phyloP scores from a whole-genome alignment of 2,329 filamentous ascomycete genomes.

The Chalaropsis ovoidea region DNA sequence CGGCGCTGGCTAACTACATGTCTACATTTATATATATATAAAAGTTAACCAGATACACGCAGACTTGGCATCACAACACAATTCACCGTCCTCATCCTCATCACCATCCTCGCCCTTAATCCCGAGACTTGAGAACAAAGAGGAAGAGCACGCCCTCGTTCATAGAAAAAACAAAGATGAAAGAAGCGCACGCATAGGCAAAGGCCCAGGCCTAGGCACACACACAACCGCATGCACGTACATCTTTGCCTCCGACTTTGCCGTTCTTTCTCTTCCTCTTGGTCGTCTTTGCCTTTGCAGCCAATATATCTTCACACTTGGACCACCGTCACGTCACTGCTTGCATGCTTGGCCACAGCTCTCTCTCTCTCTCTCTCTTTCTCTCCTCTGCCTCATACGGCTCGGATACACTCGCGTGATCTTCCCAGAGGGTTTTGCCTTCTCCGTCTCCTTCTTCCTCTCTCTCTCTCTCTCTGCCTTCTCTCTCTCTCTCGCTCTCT shows the following conservation, averaged over 20 bases:
- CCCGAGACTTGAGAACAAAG: not conserved
- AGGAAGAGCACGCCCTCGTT: not conserved
- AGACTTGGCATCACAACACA: not conserved
- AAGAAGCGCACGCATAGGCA: not conserved
- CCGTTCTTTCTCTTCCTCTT: not conserved
- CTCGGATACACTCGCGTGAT: not conserved
- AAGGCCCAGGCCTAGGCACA: not conserved
- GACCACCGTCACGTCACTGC: not conserved
- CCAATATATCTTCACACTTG: not conserved
- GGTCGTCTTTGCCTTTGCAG: too few species aligned
- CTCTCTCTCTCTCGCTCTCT: not conserved
- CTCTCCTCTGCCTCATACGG: not conserved
- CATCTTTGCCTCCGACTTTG: conserved; percentile 9
- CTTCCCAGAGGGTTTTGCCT: not conserved
- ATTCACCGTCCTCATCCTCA: not conserved
- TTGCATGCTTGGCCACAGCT: conserved; percentile 2
- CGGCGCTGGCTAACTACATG: conserved; percentile 4
- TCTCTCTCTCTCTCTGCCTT: not conserved
- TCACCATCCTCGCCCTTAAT: not conserved
- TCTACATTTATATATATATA: not conserved
- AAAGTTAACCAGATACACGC: not conserved
- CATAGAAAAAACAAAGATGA: not conserved
- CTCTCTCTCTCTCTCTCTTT: not conserved
- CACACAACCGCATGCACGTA: not conserved
- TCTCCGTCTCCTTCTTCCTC: not conserved